Percentiles rank a stretch among this genome's conserved stretches.
Evolutionary conservation across 2,329 filamentous ascomycete species (phyloP).

Genomic region (Beauveria caledonica): DNA sequence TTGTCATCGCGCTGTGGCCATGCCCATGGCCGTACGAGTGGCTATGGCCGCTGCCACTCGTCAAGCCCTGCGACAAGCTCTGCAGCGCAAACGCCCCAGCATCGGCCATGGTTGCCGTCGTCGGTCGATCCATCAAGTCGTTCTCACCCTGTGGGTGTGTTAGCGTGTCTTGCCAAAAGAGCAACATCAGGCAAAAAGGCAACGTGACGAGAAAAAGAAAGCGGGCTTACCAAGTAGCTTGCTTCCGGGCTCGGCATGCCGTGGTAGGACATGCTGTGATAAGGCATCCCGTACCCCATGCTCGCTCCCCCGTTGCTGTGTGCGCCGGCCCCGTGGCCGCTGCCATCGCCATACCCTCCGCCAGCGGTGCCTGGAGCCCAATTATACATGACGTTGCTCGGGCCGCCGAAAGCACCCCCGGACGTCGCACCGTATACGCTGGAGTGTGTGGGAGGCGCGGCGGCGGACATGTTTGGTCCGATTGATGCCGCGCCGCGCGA

Average conservation of each 20-base stretch:
- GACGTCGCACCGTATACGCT: background rate
- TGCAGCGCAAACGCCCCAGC: conserved; percentile 8
- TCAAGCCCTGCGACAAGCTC: conserved; percentile 4
- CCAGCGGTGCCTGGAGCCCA: background rate
- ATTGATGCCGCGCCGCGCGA: background rate
- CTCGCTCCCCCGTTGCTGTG: background rate
- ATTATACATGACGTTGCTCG: background rate
- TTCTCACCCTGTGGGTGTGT: background rate
- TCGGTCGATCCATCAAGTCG: background rate
- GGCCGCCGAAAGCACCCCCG: background rate
- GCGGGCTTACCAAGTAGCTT: background rate
- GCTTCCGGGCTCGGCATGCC: conserved; percentile 5
- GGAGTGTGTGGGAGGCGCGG: background rate
- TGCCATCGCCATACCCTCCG: background rate
- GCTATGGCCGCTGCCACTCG: background rate
- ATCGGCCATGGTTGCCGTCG: conserved; percentile 1
- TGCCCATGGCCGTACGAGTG: background rate
- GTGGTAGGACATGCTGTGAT: background rate
- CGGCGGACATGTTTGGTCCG: background rate
- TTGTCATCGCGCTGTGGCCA: background rate
- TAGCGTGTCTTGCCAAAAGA: background rate
- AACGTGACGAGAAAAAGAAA: background rate
- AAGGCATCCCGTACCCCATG: background rate
- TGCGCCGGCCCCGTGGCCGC: background rate
- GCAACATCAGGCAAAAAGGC: no score